Conservation (phyloP, 495 filamentous ascomycete genomes). For the Penicillium antarcticum region DNA sequence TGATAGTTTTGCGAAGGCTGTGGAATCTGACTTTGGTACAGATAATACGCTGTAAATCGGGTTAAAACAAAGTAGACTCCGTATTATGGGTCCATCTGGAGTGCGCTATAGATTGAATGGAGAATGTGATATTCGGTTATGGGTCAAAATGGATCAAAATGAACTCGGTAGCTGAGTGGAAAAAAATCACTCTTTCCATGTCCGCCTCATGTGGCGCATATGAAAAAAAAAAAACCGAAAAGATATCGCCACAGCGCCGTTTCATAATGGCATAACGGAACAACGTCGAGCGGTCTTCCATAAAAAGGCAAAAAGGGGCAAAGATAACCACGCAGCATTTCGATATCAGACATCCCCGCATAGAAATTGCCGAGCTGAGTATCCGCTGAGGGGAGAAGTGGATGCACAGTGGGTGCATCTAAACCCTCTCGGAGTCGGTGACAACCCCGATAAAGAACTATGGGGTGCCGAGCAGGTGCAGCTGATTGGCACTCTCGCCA, state of each 20-base stretch:
- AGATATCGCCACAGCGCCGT: too few relatives aligned
- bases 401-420: neutral
- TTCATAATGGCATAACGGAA: too few relatives aligned
- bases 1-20: conserved; percentile 38
- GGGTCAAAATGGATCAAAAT: too few relatives aligned
- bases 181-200: too few relatives aligned
- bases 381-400: conserved; percentile 2
- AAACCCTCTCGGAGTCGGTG: neutral
- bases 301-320: too few relatives aligned
- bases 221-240: too few relatives aligned
- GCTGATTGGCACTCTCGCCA: neutral
- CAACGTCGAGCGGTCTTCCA: too few relatives aligned
- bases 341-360: neutral
- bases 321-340: neutral
- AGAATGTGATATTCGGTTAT: too few relatives aligned
- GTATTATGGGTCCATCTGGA: neutral
- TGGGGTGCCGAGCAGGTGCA: neutral
- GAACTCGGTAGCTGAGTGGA: too few relatives aligned
- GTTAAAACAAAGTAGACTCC: neutral
- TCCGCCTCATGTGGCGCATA: too few relatives aligned
- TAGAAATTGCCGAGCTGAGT: conserved; percentile 2
- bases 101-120: too few relatives aligned
- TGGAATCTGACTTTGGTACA: conserved; percentile 35
- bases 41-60: neutral
- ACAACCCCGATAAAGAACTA: neutral